Percentiles rank a stretch among this genome's conserved stretches.
Evolutionary conservation across 176 grass and related monocot species (phyloP).

Genomic region (Oryza coarctata): DNA sequence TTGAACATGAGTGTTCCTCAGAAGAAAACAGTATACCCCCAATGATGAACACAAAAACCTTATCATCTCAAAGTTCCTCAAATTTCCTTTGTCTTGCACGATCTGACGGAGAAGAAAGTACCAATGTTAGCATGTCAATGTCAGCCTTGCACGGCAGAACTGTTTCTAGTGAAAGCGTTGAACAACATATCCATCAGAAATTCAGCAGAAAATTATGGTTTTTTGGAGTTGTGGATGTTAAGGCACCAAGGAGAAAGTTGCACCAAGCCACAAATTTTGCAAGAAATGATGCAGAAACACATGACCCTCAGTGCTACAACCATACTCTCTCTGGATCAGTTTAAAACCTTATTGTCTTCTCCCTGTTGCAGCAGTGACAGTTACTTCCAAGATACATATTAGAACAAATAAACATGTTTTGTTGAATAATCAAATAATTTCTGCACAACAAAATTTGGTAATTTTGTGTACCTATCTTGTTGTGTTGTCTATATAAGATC

Average conservation of each 20-base stretch:
- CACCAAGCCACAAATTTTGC: not conserved
- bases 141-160: slow-evolving; percentile 22
- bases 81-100: slow-evolving; percentile 25
- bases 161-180: slow-evolving; percentile 6
- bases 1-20: not conserved
- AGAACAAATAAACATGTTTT: not conserved
- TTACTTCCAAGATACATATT: slow-evolving; percentile 36
- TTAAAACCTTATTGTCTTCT: slow-evolving; percentile 18
- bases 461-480: not conserved
- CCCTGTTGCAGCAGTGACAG: slow-evolving; percentile 23
- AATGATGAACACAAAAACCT: slow-evolving; percentile 4
- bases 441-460: not conserved
- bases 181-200: not conserved
- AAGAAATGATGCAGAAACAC: not conserved
- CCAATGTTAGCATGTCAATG: slow-evolving; percentile 3
- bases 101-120: slow-evolving; percentile 16
- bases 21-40: not conserved
- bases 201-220: not conserved
- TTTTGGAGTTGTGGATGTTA: slow-evolving; percentile 5
- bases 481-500: slow-evolving; percentile 33
- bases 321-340: not conserved
- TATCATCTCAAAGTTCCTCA: slow-evolving; percentile 13
- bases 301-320: slow-evolving; percentile 31
- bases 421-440: not conserved
- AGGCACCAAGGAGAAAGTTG: slow-evolving; percentile 6